phyloP scores from a whole-genome alignment of 441 rosid genomes.

The Biscutella laevigata region DNA sequence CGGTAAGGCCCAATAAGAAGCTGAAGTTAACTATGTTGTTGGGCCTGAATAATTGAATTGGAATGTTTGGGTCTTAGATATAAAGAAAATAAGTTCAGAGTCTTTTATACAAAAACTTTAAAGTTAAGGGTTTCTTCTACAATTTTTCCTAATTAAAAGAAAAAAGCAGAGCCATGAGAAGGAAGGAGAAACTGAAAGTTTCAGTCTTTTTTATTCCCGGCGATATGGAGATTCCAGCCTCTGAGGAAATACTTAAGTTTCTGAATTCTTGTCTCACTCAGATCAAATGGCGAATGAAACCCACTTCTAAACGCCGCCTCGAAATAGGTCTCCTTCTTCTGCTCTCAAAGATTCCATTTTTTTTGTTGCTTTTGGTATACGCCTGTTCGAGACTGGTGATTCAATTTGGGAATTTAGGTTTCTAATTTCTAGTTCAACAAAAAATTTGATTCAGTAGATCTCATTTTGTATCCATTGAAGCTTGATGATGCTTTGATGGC shows the following conservation, averaged over 20 bases:
- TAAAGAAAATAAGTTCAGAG: neutral
- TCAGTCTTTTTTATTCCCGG: neutral
- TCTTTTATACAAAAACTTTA: neutral
- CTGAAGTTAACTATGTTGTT: too few relatives aligned
- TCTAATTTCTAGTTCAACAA: neutral
- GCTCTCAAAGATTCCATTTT: neutral
- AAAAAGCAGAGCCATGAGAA: neutral
- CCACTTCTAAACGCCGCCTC: conserved; percentile 61
- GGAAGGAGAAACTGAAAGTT: neutral
- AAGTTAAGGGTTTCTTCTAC: neutral
- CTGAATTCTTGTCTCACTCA: conserved; percentile 44
- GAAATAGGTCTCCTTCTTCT: conserved; percentile 40
- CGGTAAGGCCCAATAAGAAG: too few relatives aligned
- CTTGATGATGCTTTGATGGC: conserved; percentile 4
- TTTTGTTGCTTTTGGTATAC: neutral
- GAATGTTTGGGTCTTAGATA: too few relatives aligned
- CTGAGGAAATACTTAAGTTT: conserved; percentile 42
- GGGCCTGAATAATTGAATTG: too few relatives aligned
- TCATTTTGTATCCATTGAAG: neutral
- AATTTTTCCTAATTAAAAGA: neutral
- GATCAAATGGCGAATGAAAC: conserved; percentile 70
- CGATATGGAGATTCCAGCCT: conserved; percentile 36
- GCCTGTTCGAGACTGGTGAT: neutral
- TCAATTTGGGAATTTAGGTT: neutral
- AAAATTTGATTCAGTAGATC: neutral